Evolutionary conservation across 176 grass and related monocot genomes (phyloP).

Genomic region (Stipa capillata): DNA sequence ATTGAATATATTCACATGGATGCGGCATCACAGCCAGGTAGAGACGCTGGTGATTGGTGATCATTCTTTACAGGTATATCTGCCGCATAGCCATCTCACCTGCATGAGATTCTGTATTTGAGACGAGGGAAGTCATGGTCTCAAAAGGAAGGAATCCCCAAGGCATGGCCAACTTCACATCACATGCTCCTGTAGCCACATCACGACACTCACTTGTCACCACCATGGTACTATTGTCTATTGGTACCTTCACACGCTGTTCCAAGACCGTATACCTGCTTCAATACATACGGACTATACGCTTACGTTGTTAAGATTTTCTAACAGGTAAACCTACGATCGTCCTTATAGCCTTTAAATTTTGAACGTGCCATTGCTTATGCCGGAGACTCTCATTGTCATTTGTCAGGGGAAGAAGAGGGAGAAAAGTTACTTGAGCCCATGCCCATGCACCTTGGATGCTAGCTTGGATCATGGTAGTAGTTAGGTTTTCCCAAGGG

Average conservation of each 20-base stretch:
- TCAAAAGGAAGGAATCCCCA: background rate
- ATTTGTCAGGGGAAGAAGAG: background rate
- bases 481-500: background rate
- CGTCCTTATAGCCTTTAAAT: background rate
- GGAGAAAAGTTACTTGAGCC: background rate
- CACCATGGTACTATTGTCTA: background rate
- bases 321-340: background rate
- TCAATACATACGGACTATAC: background rate
- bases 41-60: background rate
- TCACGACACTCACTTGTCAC: background rate
- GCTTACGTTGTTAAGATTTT: background rate
- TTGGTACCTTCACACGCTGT: constrained; percentile 4
- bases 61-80: background rate
- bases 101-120: background rate
- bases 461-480: background rate
- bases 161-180: background rate
- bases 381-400: background rate
- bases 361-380: constrained; percentile 28
- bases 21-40: background rate
- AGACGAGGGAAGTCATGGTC: background rate
- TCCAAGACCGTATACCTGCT: background rate
- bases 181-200: constrained; percentile 14
- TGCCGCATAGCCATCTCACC: background rate
- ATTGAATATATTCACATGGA: constrained; percentile 7
- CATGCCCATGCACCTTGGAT: background rate